phyloP scores from a whole-genome alignment of 208 protist genomes.

The Balamuthia mandrillaris region DNA sequence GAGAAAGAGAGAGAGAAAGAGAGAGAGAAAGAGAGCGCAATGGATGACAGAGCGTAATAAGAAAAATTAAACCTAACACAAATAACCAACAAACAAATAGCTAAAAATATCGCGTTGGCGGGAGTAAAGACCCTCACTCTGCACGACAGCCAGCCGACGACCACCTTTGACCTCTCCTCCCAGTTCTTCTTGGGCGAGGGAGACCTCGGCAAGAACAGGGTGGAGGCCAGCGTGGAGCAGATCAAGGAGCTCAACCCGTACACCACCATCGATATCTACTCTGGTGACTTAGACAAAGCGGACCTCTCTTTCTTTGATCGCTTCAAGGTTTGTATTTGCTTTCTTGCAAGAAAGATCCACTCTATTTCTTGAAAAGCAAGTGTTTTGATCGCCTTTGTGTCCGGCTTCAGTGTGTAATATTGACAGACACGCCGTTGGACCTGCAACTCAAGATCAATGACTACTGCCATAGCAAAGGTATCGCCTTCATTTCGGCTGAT shows the following conservation, averaged over 20 bases:
- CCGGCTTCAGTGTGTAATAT: slow-evolving; percentile 52
- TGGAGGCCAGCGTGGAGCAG: slow-evolving; percentile 40
- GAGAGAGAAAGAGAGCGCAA: no score
- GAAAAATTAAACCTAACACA: no score
- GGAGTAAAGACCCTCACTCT: slow-evolving; percentile 82
- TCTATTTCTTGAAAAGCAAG: background rate
- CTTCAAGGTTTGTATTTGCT: slow-evolving; percentile 51
- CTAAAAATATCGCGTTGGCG: slow-evolving; percentile 87
- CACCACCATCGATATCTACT: slow-evolving; percentile 59
- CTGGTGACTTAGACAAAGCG: slow-evolving; percentile 36
- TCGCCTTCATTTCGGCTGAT: slow-evolving; percentile 63
- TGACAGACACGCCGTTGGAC: slow-evolving; percentile 52
- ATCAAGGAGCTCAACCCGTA: slow-evolving; percentile 84
- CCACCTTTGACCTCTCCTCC: slow-evolving; percentile 72
- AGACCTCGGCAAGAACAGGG: slow-evolving; percentile 52
- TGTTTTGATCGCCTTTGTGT: background rate
- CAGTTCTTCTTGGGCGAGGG: slow-evolving; percentile 58
- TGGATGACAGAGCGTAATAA: no score
- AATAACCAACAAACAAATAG: no score
- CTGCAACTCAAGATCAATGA: slow-evolving; percentile 62
- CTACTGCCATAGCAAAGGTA: slow-evolving; percentile 44
- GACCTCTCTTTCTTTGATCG: slow-evolving; percentile 24
- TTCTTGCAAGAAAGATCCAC: no score
- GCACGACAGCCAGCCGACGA: slow-evolving; percentile 64
- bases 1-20: no score